Base-by-base conservation (phyloP, 345 rosid species). In the Bruguiera parviflora region DNA sequence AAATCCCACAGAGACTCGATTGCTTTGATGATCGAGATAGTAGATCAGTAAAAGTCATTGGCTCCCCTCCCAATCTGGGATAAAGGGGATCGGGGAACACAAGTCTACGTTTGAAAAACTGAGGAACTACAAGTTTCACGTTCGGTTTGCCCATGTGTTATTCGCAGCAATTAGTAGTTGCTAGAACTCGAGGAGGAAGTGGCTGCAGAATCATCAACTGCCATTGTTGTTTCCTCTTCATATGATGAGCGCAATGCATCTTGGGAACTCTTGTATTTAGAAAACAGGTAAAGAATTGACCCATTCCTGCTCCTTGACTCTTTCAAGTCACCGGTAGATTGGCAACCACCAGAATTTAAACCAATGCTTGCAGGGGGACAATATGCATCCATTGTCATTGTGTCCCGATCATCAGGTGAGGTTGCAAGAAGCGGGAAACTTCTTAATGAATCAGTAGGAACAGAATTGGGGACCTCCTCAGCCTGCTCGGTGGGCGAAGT, bases 241-340 rank as follows among this genome's bases (percentile, higher is more conserved):
- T 46, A 55, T 1, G 77, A 53, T 15, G 72, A 47, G 58, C 67
- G 35, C 21, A 31, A 71, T 0, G 70, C 72, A 27, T 64, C 72
- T 37, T 66, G 75, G 49, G 73, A 73, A 56, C 55, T 71, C 72
- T 72, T 87, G 69, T 84, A 92, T 67, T 63, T 87, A 58, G 83
- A 77, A 79, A 90, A 92, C 59, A 88, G 60, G 71, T 82, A 65
- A 0, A 68, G 63, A 58, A 92, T 71, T 1, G 95, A 83, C 19
- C 73, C 49, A 28, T 69, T 73, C 63, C 64, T 71, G 37, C 67
- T 71, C 56, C 22, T 3, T 8, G 70, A 64, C n/a, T 78, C 53
- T 78, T 71, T n/a, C 4, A 64, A 51, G 49, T 43, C 74, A 11
- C 52, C 7, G 1, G 65, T 55, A 15, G 74, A 73, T 29, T 63